Conservation (phyloP, 305 asterid genomes). For the Rubia tinctorum region DNA sequence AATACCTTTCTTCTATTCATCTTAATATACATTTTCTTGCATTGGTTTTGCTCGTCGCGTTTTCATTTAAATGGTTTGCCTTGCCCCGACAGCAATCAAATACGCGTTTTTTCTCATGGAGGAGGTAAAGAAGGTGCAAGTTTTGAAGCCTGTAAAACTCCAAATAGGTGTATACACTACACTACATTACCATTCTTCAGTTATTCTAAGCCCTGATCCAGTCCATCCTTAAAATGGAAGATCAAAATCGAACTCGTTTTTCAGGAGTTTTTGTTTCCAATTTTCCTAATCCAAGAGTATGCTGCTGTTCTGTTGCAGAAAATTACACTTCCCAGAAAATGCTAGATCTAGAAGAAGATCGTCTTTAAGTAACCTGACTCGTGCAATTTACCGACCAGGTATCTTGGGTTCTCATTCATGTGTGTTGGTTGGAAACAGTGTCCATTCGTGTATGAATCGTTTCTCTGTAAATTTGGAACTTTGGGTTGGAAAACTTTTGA, state of each 20-base stretch:
- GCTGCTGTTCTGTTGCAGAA: conserved; percentile 34
- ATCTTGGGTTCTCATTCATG: neutral
- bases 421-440: neutral
- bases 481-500: neutral
- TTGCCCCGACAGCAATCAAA: conserved; percentile 44
- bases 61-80: conserved; percentile 4
- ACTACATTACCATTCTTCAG: neutral
- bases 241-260: too few relatives aligned
- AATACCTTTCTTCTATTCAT: neutral
- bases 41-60: neutral
- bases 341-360: conserved; percentile 65
- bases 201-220: too few relatives aligned
- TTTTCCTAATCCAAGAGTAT: neutral
- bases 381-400: conserved; percentile 75
- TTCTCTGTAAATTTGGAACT: too few relatives aligned
- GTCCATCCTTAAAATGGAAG: too few relatives aligned
- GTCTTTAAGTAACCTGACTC: conserved; percentile 57
- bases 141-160: conserved; percentile 47
- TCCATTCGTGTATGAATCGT: neutral
- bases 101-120: conserved; percentile 56
- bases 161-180: conserved; percentile 37
- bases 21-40: neutral
- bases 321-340: conserved; percentile 36
- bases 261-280: neutral
- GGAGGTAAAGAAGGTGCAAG: conserved; percentile 54